phyloP scores from a whole-genome alignment of 2,329 filamentous ascomycete genomes.

The Exserohilum rostratum region DNA sequence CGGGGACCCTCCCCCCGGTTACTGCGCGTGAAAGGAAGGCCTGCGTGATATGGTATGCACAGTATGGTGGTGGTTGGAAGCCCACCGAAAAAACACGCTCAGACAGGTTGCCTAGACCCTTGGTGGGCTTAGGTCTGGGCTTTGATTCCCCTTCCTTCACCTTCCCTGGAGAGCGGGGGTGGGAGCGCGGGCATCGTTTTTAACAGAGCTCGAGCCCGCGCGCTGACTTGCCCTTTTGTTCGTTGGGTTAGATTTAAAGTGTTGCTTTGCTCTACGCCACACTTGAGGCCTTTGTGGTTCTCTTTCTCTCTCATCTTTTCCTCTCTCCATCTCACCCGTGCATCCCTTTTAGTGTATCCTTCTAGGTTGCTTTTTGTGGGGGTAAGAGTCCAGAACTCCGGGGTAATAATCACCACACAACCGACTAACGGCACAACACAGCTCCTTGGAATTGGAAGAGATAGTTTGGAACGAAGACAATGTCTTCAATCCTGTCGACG shows the following conservation, averaged over 20 bases:
- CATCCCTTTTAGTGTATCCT: background rate
- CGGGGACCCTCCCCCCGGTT: background rate
- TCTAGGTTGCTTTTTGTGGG: background rate
- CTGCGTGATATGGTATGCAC: background rate
- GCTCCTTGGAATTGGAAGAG: background rate
- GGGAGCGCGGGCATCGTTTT: background rate
- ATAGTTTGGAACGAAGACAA: constrained; percentile 10
- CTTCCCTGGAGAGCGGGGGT: background rate
- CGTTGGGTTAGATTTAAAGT: background rate
- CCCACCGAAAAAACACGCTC: background rate
- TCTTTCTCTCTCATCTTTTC: too few species aligned
- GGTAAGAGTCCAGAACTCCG: background rate
- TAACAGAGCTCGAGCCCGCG: background rate
- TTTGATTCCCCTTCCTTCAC: background rate
- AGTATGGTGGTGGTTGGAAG: background rate
- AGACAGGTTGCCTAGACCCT: background rate
- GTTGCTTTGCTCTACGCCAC: background rate
- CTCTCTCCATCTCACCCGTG: background rate
- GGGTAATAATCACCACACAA: background rate
- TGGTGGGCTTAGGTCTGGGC: background rate
- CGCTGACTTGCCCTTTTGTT: background rate
- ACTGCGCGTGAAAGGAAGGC: background rate
- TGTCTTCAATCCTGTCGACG: constrained; percentile 35
- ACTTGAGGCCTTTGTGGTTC: background rate
- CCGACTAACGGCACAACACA: too few species aligned